Percentiles rank a stretch among this genome's conserved stretches.
Conservation (phyloP, 306 rosid genomes). For the Dalbergia cochinchinensis region DNA sequence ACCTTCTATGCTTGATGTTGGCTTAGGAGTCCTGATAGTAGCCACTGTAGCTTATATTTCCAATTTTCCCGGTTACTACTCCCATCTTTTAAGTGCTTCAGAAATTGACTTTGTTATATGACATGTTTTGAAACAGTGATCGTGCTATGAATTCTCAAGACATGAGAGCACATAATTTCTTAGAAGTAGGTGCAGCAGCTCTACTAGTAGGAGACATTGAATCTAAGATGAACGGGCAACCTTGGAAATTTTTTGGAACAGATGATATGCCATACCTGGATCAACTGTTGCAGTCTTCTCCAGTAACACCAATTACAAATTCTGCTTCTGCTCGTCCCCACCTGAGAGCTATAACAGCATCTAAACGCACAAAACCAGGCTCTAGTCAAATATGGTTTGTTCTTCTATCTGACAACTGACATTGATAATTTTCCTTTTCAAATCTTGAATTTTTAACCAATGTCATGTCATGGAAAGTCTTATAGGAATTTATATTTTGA, state of each 20-base stretch:
- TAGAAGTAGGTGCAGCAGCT: slow-evolving; percentile 97
- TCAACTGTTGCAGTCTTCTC: slow-evolving; percentile 90
- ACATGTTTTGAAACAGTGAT: slow-evolving; percentile 67
- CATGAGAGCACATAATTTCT: slow-evolving; percentile 76
- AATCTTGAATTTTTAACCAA: not conserved
- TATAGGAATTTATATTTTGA: slow-evolving; percentile 26
- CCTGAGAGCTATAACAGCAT: slow-evolving; percentile 95
- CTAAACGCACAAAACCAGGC: slow-evolving; percentile 82
- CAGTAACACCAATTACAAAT: slow-evolving; percentile 82
- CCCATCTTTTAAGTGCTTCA: slow-evolving; percentile 29
- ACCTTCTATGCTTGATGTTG: slow-evolving; percentile 36
- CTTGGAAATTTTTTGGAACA: slow-evolving; percentile 95
- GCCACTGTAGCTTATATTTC: slow-evolving; percentile 19
- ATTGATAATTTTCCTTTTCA: slow-evolving; percentile 24
- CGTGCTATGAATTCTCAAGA: slow-evolving; percentile 68
- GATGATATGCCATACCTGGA: slow-evolving; percentile 97
- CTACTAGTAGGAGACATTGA: slow-evolving; percentile 87
- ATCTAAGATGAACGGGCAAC: slow-evolving; percentile 88
- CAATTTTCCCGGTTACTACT: slow-evolving; percentile 24
- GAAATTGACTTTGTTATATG: slow-evolving; percentile 42
- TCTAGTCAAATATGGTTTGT: slow-evolving; percentile 88
- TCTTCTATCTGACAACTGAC: slow-evolving; percentile 38
- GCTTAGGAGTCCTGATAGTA: slow-evolving; percentile 38
- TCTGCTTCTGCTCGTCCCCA: slow-evolving; percentile 85
- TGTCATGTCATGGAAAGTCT: slow-evolving; percentile 26